Evolutionary conservation across 192 early-diverging fungal species (phyloP), one percentile per base, ranked within the genome.

Genomic region (Linnemannia hyalina): DNA sequence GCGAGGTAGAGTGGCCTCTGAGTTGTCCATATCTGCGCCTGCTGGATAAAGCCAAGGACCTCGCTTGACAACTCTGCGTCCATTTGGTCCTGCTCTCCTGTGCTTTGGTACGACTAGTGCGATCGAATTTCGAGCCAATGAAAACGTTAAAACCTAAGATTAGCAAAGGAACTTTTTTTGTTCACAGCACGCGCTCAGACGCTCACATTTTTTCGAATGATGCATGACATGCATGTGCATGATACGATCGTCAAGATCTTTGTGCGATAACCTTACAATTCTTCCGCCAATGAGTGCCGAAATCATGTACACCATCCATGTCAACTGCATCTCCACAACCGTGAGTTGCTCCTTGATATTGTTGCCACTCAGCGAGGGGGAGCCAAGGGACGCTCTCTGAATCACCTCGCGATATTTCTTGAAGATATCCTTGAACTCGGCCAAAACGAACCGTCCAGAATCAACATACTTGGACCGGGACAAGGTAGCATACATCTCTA

Each of bases 261-360:
- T 32, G 60, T 32, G 60, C 29, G 26, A 22, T 20, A 71, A 23
- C 49, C 88, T 78, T 90, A 92, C 92, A 38, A 92, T 91, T 57
- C 97, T 88, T n/a, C 90, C 93, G 9, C 93, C 93, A 60, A 97
- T 88, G 71, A 92, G 92, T 71, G 91, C 88, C 3, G 92, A 94
- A 55, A 93, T 93, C 13, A 95, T 92, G 63, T 97, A 97, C 15
- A 97, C 92, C 41, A 97, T 85, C 95, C 95, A 97, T 0, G 96
- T 92, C 78, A 97, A 89, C 84, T 96, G 94, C 63, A 83, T 90
- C 78, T 95, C 92, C 26, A 90, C 86, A 6, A 92, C 75, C 1
- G 77, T 70, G 13, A 94, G 70, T 3, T 84, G 89, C 26, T 92
- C 88, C 22, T 89, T 92, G 82, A 89, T 72, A 15, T 84, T 79